Conservation (phyloP, 2,329 filamentous ascomycete species). For the Fusarium mangiferae region DNA sequence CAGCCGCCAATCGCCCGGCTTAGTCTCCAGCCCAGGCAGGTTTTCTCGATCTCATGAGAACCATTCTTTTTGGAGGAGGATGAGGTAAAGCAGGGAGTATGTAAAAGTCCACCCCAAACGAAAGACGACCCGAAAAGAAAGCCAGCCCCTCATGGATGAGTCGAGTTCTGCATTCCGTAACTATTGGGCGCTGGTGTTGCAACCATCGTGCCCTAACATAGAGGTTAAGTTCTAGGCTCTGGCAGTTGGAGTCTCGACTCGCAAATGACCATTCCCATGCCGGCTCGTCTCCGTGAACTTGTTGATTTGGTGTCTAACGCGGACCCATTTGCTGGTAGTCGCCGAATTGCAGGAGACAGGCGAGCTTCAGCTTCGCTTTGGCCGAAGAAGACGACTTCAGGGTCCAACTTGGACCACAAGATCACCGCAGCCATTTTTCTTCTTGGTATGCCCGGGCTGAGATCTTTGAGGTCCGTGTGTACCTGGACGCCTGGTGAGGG, state of each 20-base stretch:
- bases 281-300: conserved; percentile 12
- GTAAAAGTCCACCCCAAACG: not conserved
- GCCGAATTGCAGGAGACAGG: not conserved
- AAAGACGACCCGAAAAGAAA: not conserved
- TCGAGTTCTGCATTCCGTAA: conserved; percentile 16
- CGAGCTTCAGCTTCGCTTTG: conserved; percentile 8
- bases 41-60: not conserved
- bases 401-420: conserved; percentile 26
- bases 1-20: not conserved
- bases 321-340: conserved; percentile 5
- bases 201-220: conserved; percentile 12
- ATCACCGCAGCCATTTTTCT: conserved; percentile 2
- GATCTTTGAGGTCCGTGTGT: conserved; percentile 19
- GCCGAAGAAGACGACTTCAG: conserved; percentile 24
- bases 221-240: conserved; percentile 29
- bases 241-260: conserved; percentile 7
- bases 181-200: conserved; percentile 19
- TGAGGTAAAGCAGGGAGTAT: not conserved
- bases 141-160: not conserved
- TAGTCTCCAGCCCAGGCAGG: not conserved
- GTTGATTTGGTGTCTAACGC: conserved; percentile 8
- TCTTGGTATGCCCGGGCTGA: conserved; percentile 2
- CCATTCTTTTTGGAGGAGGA: not conserved
- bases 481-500: conserved; percentile 9
- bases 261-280: conserved; percentile 10